Percentiles rank a stretch among this genome's conserved stretches.
These are phyloP conservation scores for Mycosphaerella arachidis DNA, from an alignment of 2,329 filamentous ascomycete genomes.

Conservation along the genomic window DNA sequence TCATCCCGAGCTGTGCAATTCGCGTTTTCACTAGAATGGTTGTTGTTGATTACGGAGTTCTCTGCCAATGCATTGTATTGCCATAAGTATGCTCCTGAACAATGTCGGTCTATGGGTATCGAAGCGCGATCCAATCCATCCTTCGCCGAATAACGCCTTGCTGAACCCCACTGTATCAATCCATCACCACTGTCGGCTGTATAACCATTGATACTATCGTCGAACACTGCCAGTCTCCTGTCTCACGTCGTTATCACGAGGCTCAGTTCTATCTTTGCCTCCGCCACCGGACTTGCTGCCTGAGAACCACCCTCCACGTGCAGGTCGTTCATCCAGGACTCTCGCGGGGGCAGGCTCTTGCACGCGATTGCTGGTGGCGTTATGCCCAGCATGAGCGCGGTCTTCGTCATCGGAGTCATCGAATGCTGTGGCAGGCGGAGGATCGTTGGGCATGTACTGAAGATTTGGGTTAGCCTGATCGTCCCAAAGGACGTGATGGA, in stretches of 20 bases:
- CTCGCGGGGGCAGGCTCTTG: constrained; percentile 15
- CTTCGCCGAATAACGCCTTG: not conserved
- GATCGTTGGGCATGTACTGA: constrained; percentile 27
- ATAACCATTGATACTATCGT: constrained; percentile 1
- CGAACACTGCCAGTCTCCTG: constrained; percentile 12
- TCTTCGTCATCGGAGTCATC: constrained; percentile 43
- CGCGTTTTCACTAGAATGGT: no score
- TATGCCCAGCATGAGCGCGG: not conserved
- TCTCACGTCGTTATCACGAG: constrained; percentile 1
- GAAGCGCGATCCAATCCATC: not conserved
- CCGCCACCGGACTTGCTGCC: constrained; percentile 9
- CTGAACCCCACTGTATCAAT: not conserved
- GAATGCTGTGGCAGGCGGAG: constrained; percentile 44
- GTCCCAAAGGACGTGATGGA: no score
- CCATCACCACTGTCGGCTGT: not conserved
- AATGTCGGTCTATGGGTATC: constrained; percentile 4
- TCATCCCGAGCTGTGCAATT: no score
- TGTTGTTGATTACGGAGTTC: not conserved
- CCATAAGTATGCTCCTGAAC: not conserved
- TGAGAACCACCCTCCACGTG: constrained; percentile 17
- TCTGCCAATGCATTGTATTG: not conserved
- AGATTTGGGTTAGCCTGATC: no score
- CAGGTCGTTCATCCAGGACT: constrained; percentile 17
- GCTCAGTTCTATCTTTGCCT: constrained; percentile 4
- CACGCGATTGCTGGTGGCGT: not conserved